These are phyloP conservation scores for Colletotrichum caudatum DNA, from an alignment of 2,329 filamentous ascomycete species.

Conservation along the genomic window DNA sequence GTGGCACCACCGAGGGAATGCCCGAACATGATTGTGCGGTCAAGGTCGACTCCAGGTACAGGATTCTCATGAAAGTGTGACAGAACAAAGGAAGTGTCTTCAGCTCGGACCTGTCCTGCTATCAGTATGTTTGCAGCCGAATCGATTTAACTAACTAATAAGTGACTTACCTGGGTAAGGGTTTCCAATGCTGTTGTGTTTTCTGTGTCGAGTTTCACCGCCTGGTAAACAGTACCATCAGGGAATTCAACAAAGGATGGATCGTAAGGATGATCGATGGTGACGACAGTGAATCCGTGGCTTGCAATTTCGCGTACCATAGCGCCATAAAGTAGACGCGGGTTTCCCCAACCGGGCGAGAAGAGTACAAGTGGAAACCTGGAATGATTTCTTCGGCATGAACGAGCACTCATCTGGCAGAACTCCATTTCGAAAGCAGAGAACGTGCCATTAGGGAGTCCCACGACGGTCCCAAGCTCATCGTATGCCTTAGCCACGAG, in stretches of 20 bases:
- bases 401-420: slow-evolving; percentile 41
- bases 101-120: slow-evolving; percentile 47
- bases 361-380: slow-evolving; percentile 53
- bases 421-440: slow-evolving; percentile 45
- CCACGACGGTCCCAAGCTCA: slow-evolving; percentile 44
- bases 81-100: slow-evolving; percentile 55
- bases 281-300: slow-evolving; percentile 59
- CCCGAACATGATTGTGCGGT: slow-evolving; percentile 52
- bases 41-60: slow-evolving; percentile 46
- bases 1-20: slow-evolving; percentile 56
- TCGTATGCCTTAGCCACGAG: slow-evolving; percentile 49
- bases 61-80: slow-evolving; percentile 47
- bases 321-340: slow-evolving; percentile 57
- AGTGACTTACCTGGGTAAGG: slow-evolving; percentile 41
- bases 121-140: background rate
- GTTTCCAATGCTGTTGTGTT: slow-evolving; percentile 42
- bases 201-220: slow-evolving; percentile 42
- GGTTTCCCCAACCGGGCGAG: slow-evolving; percentile 58
- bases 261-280: slow-evolving; percentile 64
- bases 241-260: slow-evolving; percentile 60
- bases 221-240: slow-evolving; percentile 50
- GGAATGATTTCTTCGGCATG: slow-evolving; percentile 8
- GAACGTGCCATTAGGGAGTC: slow-evolving; percentile 50
- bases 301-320: slow-evolving; percentile 60
- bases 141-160: slow-evolving; percentile 7